phyloP scores from a whole-genome alignment of 345 rosid species.

The Mallotus nudiflorus region DNA sequence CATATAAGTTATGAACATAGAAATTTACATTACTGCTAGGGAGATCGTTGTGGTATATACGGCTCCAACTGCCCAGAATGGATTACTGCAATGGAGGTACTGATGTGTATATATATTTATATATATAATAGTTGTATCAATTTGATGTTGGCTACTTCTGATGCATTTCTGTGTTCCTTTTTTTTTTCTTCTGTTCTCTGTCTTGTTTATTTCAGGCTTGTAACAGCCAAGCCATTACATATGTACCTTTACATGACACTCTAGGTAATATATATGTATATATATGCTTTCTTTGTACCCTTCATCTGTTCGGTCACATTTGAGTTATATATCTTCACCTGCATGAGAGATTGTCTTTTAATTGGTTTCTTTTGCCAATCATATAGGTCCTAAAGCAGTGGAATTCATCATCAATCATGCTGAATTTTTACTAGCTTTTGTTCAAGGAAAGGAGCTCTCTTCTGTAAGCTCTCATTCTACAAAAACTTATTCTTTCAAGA shows the following conservation, averaged over 20 bases:
- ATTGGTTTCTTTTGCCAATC: not conserved
- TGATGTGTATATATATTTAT: not conserved
- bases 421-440: conserved; percentile 73
- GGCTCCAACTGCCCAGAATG: conserved; percentile 89
- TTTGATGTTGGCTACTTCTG: not conserved
- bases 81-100: conserved; percentile 88
- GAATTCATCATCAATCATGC: conserved; percentile 95
- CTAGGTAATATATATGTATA: too few relatives aligned
- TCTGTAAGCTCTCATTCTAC: conserved; percentile 48
- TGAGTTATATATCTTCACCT: too few relatives aligned
- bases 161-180: not conserved
- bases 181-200: too few relatives aligned
- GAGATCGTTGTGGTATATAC: conserved; percentile 85
- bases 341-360: too few relatives aligned
- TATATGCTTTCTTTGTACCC: too few relatives aligned
- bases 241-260: conserved; percentile 83
- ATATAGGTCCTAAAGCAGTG: conserved; percentile 91
- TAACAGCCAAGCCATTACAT: conserved; percentile 68
- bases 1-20: not conserved
- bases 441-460: conserved; percentile 75
- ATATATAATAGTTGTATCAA: too few relatives aligned
- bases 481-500: not conserved
- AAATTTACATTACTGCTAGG: conserved; percentile 41
- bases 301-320: too few relatives aligned
- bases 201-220: conserved; percentile 59